A percentile compares a stretch with the other conserved stretches of the same genome.
These are phyloP conservation scores for Flaveria trinervia DNA, from an alignment of 129 eudicot species.

Conservation along the genomic window DNA sequence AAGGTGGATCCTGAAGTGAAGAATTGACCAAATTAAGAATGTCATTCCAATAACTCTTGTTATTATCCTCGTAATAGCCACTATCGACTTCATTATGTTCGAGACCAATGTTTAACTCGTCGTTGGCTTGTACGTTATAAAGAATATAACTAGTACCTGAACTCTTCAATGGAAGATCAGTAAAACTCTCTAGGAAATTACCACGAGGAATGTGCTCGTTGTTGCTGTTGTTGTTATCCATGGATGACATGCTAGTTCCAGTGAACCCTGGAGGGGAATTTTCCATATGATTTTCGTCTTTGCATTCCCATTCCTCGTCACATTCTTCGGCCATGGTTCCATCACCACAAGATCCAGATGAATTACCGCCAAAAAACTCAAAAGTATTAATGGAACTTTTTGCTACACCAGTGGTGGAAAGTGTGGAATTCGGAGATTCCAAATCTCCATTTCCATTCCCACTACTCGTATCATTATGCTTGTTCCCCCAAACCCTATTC, in stretches of 20 bases:
- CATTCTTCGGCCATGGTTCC: constrained; percentile 49
- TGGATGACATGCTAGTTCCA: constrained; percentile 17
- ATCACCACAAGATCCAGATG: constrained; percentile 47
- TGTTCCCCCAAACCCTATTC: constrained; percentile 48
- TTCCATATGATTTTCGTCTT: constrained; percentile 31
- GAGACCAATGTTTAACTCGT: constrained; percentile 36
- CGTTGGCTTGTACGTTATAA: constrained; percentile 36
- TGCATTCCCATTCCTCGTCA: constrained; percentile 46
- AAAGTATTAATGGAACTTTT: constrained; percentile 45
- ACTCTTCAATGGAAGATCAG: constrained; percentile 64
- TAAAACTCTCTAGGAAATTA: constrained; percentile 69
- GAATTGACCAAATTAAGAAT: constrained; percentile 55
- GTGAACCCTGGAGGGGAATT: constrained; percentile 22
- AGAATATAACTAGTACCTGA: constrained; percentile 29
- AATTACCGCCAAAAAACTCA: constrained; percentile 53
- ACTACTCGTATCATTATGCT: constrained; percentile 9
- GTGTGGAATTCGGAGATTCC: constrained; percentile 81
- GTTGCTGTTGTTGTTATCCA: constrained; percentile 6
- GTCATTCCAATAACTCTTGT: constrained; percentile 78
- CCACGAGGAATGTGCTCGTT: constrained; percentile 39
- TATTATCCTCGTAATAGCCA: constrained; percentile 47
- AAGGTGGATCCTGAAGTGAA: constrained; percentile 65
- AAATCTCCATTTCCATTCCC: constrained; percentile 39
- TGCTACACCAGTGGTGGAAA: constrained; percentile 42
- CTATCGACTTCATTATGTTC: constrained; percentile 18